Evolutionary conservation across 441 rosid genomes (phyloP), one percentile per base, ranked within the genome.

Genomic region (Iberis amara): DNA sequence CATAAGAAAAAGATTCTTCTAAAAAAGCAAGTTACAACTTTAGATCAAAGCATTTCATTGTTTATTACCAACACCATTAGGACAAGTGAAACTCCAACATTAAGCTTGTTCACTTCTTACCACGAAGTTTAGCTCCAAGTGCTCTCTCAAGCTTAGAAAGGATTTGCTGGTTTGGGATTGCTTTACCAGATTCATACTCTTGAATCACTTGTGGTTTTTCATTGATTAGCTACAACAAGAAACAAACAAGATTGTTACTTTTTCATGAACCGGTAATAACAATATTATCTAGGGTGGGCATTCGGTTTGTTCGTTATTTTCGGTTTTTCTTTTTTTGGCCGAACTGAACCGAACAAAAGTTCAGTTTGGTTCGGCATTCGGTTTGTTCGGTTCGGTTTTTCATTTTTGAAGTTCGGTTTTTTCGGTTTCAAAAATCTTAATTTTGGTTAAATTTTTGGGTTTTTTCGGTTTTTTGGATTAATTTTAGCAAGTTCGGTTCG

Each of bases 131-230:
- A 27, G 58, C 76, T 18, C 88, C 82, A 7, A 89, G 97, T 26
- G 94, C 86, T 71, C 95, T 81, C 77, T 89, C 97, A 55, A 89
- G 76, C 68, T 89, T 89, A 49, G 69, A 57, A 18, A 89, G 77
- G 28, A 83, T 78, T 74, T 89, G 95, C 61, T 89, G 95, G 52
- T 89, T 89, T 6, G 97, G 97, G 47, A 89, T 86, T 47, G 97
- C 97, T 62, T 89, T 89, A 32, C 95, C 97, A 13, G 97, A 76
- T 56, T 89, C 95, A 0, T 89, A 89, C 68, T 89, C 97, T 59
- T 89, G 97, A 31, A 89, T 77, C 31, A 86, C 68, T 63, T 86
- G 97, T 15, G 97, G 97, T 73, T 89, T 89, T 69, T 89, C 95
- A 57, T 89, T 89, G 68, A 89, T 83, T 1, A 33, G 4, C 38